Percentiles rank a stretch among this genome's conserved stretches.
These are phyloP conservation scores for Termitomyces sp. DNA, from an alignment of 768 basidiomycete genomes.

Conservation along the genomic window DNA sequence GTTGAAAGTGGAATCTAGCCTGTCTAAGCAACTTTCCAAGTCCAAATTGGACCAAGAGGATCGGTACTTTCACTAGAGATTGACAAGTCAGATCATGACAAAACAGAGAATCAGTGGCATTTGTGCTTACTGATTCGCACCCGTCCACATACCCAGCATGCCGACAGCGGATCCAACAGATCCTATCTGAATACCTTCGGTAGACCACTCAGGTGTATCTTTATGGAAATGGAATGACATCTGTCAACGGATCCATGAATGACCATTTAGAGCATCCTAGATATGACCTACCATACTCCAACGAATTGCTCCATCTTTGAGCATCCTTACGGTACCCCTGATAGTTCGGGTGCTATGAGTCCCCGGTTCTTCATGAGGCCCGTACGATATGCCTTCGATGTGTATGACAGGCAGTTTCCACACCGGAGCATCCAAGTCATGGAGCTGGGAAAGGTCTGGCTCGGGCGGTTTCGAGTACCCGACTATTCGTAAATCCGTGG, in stretches of 20 bases:
- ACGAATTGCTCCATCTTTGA: conserved; percentile 41
- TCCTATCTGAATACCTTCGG: conserved; percentile 54
- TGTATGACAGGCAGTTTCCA: conserved; percentile 45
- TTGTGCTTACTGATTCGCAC: conserved; percentile 36
- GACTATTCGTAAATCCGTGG: conserved; percentile 37
- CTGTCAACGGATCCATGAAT: conserved; percentile 12
- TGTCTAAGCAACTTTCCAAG: conserved; percentile 12
- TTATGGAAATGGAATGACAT: conserved; percentile 25
- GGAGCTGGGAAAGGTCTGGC: conserved; percentile 16
- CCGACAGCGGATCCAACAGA: conserved; percentile 47
- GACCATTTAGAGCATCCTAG: background rate
- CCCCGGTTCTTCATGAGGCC: conserved; percentile 29
- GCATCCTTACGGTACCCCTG: conserved; percentile 40
- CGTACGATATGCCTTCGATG: conserved; percentile 38
- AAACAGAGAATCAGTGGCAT: background rate
- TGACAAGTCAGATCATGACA: background rate
- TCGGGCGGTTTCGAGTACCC: conserved; percentile 27
- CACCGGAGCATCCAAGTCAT: conserved; percentile 16
- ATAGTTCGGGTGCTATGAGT: conserved; percentile 26
- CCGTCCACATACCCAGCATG: conserved; percentile 50
- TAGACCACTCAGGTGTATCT: conserved; percentile 38
- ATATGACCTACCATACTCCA: conserved; percentile 42
- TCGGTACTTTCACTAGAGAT: conserved; percentile 12
- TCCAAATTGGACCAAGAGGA: conserved; percentile 16
- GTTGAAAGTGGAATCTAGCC: background rate